These are phyloP conservation scores for Paraphaeosphaeria sporulosa DNA, from an alignment of 2,329 filamentous ascomycete species.

Conservation along the genomic window DNA sequence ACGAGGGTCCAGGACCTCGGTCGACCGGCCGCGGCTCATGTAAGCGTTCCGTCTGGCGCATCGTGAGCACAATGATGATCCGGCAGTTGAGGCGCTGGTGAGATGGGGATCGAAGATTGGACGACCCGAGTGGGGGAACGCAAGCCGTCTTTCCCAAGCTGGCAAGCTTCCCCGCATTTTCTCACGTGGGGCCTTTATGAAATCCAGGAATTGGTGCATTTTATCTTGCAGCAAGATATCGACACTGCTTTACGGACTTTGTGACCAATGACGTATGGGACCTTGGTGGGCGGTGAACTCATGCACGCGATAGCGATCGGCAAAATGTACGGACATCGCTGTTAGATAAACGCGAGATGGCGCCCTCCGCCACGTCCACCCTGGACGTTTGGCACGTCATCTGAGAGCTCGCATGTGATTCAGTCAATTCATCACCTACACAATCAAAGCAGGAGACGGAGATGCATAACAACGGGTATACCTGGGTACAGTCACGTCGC, in stretches of 20 bases:
- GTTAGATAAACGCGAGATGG: neutral
- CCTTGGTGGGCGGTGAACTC: neutral
- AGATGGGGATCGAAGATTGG: conserved; percentile 7
- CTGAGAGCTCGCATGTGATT: neutral
- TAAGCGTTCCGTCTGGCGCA: conserved; percentile 5
- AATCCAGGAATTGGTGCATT: neutral
- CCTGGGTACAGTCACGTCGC: too few species aligned
- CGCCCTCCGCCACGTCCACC: neutral
- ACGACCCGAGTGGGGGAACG: conserved; percentile 10
- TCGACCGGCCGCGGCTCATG: conserved; percentile 8
- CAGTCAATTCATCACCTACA: too few species aligned
- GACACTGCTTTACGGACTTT: neutral
- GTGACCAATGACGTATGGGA: neutral
- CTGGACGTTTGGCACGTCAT: too few species aligned
- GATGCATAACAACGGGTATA: too few species aligned
- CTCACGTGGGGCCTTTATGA: conserved; percentile 1
- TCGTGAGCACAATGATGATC: conserved; percentile 8
- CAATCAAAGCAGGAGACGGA: too few species aligned
- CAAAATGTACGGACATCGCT: conserved; percentile 4
- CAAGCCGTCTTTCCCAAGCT: conserved; percentile 7
- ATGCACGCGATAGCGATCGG: neutral
- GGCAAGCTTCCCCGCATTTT: conserved; percentile 8
- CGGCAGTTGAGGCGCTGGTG: conserved; percentile 16
- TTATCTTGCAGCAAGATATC: conserved; percentile 4
- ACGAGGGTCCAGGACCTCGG: neutral